Percentiles rank a stretch among this genome's conserved stretches.
Conservation (phyloP, 257 asterid species). For the Lycium ferocissimum region DNA sequence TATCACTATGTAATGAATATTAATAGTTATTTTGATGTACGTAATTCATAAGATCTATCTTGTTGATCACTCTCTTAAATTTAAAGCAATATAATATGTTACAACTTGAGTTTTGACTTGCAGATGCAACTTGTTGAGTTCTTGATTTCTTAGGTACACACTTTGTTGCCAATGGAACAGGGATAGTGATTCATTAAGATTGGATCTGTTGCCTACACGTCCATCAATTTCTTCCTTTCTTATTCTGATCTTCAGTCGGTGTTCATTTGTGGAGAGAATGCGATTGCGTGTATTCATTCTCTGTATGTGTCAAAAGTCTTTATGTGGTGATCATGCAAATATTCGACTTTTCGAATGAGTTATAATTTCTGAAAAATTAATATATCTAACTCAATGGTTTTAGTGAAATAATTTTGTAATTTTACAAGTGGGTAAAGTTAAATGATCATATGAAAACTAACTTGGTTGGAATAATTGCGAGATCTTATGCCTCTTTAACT, state of each 20-base stretch:
- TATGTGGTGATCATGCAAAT: neutral
- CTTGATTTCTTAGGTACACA: neutral
- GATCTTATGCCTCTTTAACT: too few species aligned
- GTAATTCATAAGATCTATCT: neutral
- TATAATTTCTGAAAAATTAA: neutral
- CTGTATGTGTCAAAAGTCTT: neutral
- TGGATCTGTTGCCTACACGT: conserved; percentile 1
- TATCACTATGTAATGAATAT: neutral
- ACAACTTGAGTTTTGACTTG: conserved; percentile 28
- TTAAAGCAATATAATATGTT: conserved; percentile 11
- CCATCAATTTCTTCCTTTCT: neutral
- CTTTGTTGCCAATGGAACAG: conserved; percentile 27
- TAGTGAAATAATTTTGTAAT: too few species aligned
- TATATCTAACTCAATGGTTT: too few species aligned
- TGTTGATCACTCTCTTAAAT: conserved; percentile 2
- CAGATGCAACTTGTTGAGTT: conserved; percentile 26
- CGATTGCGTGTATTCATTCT: neutral
- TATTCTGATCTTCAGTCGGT: neutral
- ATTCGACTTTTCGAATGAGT: neutral
- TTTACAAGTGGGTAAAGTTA: too few species aligned
- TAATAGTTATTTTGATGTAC: neutral
- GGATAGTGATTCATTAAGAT: neutral
- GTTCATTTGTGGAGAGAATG: neutral
- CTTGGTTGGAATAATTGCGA: too few species aligned
- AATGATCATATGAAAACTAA: too few species aligned